Evolutionary conservation across 306 rosid genomes (phyloP), one percentile per base, ranked within the genome.

Genomic region (Dalbergia cochinchinensis): DNA sequence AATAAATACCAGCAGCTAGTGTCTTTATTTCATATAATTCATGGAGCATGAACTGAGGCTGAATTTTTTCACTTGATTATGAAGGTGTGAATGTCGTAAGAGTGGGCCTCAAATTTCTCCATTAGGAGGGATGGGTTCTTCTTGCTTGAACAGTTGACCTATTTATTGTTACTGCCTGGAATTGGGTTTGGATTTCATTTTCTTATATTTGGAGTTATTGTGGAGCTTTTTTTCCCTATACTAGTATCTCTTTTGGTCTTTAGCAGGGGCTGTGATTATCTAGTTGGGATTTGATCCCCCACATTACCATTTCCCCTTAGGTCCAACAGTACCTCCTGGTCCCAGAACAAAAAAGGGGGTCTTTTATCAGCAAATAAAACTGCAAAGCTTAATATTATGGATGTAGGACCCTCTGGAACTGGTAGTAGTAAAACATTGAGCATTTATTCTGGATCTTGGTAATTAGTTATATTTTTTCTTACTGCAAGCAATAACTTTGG

Each of bases 401-500:
- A 58, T 51, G 45, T 60, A 45, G 55, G 22, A 68, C 71, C 65
- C 20, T 41, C 77, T 67, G 69, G 50, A 13, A 34, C 0, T 61
- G 35, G 44, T 22, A 7, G 71, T 62, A 69, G 65, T 70, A 34
- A 77, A 48, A 26, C 47, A 68, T 11, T 51, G 34, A 14, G 42
- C 47, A 13, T 48, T 67, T 33, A 60, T 26, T 42, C 50, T 78
- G 64, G 15, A 31, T 81, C 67, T 63, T 58, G 69, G 57, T 13
- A 34, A 53, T 62, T 69, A 16, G 65, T 73, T 74, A 19, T 69
- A 69, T 77, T 20, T 15, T 65, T 63, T 71, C 70, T 41, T 66
- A 76, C 67, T 58, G 18, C 15, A 59, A 42, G 48, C 31, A 26
- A 65, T 61, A 54, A 20, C 34, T 55, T 65, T 65, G 68, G 61